Base-by-base conservation (phyloP, 2,329 filamentous ascomycete species). In the Ceratocystis papillata region DNA sequence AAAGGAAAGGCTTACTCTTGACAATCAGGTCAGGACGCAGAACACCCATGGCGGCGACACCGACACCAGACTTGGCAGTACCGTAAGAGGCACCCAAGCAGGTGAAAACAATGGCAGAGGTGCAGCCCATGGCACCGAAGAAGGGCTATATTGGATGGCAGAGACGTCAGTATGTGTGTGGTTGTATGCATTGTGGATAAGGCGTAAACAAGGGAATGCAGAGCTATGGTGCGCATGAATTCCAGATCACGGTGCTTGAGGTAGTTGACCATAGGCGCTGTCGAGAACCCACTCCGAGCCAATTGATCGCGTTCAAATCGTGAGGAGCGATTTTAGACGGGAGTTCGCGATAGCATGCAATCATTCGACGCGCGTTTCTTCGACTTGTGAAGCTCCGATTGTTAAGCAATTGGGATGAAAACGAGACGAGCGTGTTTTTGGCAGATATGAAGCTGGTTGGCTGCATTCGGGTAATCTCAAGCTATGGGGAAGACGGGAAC, bases 41-140 rank as follows among this genome's bases (percentile, higher is more conserved):
- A 74, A 97, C 93, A 88, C 92, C 93, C 89, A 97, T 96, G 73
- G 92, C 90, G 72, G 90, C 90, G 76, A 99, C 96, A 84, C 94
- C 94, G 73, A 97, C 94, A 81, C 94, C 94, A 75, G 94, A 95
- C 86, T 99, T 99, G 76, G 94, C 94, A 72, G 94, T 99, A 79
- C 94, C 94, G 80, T 97, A 99, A 72, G 94, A 91, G 75, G 94
- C 94, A 77, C 94, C 91, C 73, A 96, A 87, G 79, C 90, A 96
- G 77, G 91, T 96, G 83, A 96, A 96, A 75, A 96, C 89, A 75
- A 96, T 96, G 78, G 91, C 90, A 86, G 88, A 74, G 87, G 91
- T 94, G 85, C 92, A 96, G 78, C 92, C 92, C 88, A 96, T 94
- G 77, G 90, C 91, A 81, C 92, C 91, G 75, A 96, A 96, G 82